Percentiles rank a stretch among this genome's conserved stretches.
phyloP scores from a whole-genome alignment of 345 rosid genomes.

The Acer campestre region DNA sequence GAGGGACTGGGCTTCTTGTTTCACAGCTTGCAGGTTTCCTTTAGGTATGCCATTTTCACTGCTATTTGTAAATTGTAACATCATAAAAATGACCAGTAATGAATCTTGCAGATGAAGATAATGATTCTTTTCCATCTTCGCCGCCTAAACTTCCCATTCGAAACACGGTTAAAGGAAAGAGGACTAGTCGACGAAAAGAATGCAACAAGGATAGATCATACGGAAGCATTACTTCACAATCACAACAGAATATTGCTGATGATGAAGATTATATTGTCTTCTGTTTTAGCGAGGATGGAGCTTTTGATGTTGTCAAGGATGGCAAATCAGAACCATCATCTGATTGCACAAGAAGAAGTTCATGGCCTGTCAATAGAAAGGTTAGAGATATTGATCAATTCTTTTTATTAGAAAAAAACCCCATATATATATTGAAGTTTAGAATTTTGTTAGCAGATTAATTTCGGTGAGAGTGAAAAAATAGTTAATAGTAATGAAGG shows the following conservation, averaged over 20 bases:
- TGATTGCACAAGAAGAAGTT: conserved; percentile 17
- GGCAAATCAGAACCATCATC: conserved; percentile 26
- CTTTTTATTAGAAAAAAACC: neutral
- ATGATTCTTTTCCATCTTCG: conserved; percentile 23
- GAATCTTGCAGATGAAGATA: conserved; percentile 41
- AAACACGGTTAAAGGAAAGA: conserved; percentile 27
- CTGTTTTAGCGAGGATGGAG: conserved; percentile 67
- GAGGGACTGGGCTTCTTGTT: conserved; percentile 65
- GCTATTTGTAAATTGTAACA: no score
- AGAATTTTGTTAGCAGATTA: conserved; percentile 32
- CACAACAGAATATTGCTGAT: conserved; percentile 19
- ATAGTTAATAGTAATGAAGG: no score
- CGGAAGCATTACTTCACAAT: conserved; percentile 2
- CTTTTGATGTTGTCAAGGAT: conserved; percentile 57
- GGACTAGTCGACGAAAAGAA: conserved; percentile 21
- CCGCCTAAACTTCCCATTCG: conserved; percentile 17
- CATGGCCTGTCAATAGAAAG: conserved; percentile 38
- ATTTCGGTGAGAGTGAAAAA: conserved; percentile 32
- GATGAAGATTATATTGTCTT: conserved; percentile 71
- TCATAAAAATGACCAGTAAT: neutral
- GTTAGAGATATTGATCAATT: conserved; percentile 21
- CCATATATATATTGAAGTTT: neutral
- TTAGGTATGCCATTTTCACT: conserved; percentile 35
- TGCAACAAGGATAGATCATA: conserved; percentile 22
- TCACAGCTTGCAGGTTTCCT: conserved; percentile 57